phyloP scores from a whole-genome alignment of 1,284 basidiomycete species.

The Cutaneotrichosporon cyanovorans region DNA sequence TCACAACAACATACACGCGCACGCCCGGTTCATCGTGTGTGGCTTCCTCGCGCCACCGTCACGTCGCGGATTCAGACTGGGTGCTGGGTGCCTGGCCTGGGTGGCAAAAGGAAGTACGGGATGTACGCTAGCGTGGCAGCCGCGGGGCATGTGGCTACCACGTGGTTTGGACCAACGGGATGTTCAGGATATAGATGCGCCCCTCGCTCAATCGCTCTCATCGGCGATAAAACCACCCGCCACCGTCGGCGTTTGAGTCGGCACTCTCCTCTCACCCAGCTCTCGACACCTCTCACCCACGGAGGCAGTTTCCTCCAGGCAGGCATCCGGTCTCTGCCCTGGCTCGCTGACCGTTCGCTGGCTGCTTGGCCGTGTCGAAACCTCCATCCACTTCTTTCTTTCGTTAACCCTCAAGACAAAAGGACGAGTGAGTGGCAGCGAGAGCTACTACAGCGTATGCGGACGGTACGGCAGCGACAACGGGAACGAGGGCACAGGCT shows the following conservation, averaged over 20 bases:
- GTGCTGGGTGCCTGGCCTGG: not conserved
- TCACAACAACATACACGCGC: too few relatives aligned
- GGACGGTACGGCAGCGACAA: not conserved
- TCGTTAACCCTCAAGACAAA: constrained; percentile 16
- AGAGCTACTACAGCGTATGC: not conserved
- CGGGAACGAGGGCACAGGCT: not conserved
- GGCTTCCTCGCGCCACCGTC: too few relatives aligned
- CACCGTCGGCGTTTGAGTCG: not conserved
- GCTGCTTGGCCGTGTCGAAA: not conserved
- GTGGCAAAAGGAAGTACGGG: not conserved
- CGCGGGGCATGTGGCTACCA: too few relatives aligned
- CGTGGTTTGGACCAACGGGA: too few relatives aligned
- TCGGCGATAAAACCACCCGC: not conserved
- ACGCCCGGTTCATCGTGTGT: too few relatives aligned
- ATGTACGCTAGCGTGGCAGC: too few relatives aligned
- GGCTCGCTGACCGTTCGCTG: too few relatives aligned
- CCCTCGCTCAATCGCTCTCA: not conserved
- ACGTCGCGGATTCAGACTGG: too few relatives aligned
- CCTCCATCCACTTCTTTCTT: constrained; percentile 4
- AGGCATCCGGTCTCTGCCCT: not conserved
- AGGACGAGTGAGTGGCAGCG: constrained; percentile 17
- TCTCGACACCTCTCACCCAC: too few relatives aligned
- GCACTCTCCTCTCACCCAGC: not conserved
- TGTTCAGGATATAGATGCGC: too few relatives aligned
- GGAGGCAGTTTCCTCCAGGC: not conserved